These are phyloP conservation scores for Penicillium ucsense DNA, from an alignment of 495 filamentous ascomycete species.

Conservation along the genomic window DNA sequence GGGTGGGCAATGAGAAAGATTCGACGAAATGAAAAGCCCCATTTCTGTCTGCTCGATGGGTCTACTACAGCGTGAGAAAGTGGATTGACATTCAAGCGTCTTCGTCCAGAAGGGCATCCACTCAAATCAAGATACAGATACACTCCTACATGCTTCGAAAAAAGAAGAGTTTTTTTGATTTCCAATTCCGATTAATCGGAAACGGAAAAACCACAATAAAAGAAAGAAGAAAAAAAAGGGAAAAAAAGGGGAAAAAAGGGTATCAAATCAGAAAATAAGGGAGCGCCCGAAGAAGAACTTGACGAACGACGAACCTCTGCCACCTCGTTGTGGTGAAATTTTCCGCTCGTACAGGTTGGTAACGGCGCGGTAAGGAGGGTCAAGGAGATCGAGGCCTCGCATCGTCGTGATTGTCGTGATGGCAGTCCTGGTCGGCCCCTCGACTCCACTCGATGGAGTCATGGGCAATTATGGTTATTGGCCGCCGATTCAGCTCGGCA, in stretches of 20 bases:
- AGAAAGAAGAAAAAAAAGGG: constrained; percentile 12
- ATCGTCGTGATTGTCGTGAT: background rate
- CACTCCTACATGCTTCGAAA: too few relatives aligned
- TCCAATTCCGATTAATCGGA: too few relatives aligned
- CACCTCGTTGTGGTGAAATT: constrained; percentile 23
- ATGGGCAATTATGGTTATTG: too few relatives aligned
- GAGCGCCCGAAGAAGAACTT: too few relatives aligned
- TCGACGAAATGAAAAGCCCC: constrained; percentile 11
- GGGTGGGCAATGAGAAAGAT: constrained; percentile 11
- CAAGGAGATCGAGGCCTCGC: constrained; percentile 1
- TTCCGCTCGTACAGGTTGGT: constrained; percentile 4
- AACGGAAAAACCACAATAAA: constrained; percentile 5
- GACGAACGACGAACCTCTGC: constrained; percentile 12
- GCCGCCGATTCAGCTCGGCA: too few relatives aligned
- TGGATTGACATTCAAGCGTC: constrained; percentile 18
- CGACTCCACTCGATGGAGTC: background rate
- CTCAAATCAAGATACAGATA: constrained; percentile 3
- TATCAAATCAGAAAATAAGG: too few relatives aligned
- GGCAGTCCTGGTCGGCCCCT: background rate
- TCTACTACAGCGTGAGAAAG: constrained; percentile 13
- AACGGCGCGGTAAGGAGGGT: constrained; percentile 17
- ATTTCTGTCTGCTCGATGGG: constrained; percentile 22
- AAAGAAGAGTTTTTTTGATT: too few relatives aligned
- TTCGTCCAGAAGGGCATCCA: constrained; percentile 7
- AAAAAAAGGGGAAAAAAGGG: background rate